Evolutionary conservation across 768 basidiomycete genomes (phyloP), one percentile per base, ranked within the genome.

Genomic region (Cyclocybe cylindracea): DNA sequence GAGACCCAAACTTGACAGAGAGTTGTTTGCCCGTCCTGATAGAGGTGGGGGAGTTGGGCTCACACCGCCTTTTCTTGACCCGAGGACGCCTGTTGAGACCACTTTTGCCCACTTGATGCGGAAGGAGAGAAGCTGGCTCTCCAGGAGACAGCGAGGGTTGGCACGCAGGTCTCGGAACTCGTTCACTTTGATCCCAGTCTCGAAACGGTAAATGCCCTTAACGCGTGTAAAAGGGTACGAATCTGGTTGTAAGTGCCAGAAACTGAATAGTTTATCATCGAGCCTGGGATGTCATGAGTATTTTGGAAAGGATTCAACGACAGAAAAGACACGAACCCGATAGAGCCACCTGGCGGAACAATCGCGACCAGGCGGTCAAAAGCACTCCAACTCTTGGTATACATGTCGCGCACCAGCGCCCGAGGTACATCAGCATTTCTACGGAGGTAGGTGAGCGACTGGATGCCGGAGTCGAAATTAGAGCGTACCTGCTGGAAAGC

Each of bases 341-440:
- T 93, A 0, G 89, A 90, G 6, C 91, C 91, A 8, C 91, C 91
- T 0, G 91, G 91, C n/a, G 91, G 90, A 0, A 94, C 90, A 54
- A 94, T 91, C 4, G 89, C 87, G 13, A 94, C 87, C 5, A 94
- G 79, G 8, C 91, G 83, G 65, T 93, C 91, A 60, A 94, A 93
- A 2, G 91, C 91, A 63, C 89, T 91, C 91, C 92, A 94, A 57
- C 88, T 91, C 69, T 94, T 94, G 19, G 90, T 92, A 64, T 94
- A 94, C 87, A 91, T 89, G 59, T 93, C 91, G 50, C 91, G 83
- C 41, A 92, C 91, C 14, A 91, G 77, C 1, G 89, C 87, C 44
- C 91, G 82, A 9, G 91, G 88, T 19, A 91, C 86, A 63, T 92
- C 91, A 11, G 89, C 89, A 65, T 93, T 93, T 66, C 90, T 87